Evolutionary conservation across 2,329 filamentous ascomycete genomes (phyloP).

Genomic region (Westerdykella ornata): DNA sequence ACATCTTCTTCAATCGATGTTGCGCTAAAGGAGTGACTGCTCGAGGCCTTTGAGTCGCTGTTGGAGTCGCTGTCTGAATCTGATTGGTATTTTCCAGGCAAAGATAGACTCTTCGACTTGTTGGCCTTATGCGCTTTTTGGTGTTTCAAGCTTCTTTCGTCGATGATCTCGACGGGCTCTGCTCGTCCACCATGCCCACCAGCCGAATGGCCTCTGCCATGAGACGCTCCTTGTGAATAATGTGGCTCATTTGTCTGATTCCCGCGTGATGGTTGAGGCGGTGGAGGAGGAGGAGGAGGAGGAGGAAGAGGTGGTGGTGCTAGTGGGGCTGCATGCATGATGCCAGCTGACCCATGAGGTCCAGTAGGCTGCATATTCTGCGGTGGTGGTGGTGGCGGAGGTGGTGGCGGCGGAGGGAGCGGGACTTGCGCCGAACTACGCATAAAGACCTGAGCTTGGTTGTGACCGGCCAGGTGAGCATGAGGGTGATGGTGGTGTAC

Average conservation of each 20-base stretch:
- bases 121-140: conserved; percentile 9
- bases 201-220: no score
- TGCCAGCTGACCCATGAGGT: neutral
- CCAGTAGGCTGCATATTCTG: neutral
- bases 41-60: conserved; percentile 13
- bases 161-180: conserved; percentile 1
- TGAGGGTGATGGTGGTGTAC: no score
- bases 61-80: conserved; percentile 9
- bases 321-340: neutral
- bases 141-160: conserved; percentile 7
- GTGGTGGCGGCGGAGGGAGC: conserved; percentile 1
- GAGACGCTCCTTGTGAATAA: no score
- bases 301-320: conserved; percentile 2
- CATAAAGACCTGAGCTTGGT: no score
- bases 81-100: conserved; percentile 3
- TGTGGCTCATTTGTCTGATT: no score
- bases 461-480: no score
- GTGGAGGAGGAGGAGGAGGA: neutral
- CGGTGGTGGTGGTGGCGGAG: conserved; percentile 4
- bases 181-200: neutral
- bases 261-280: neutral
- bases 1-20: conserved; percentile 16
- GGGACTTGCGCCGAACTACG: conserved; percentile 3
- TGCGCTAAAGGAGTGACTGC: conserved; percentile 10
- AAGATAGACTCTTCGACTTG: conserved; percentile 7